Percentiles rank a stretch among this genome's conserved stretches.
Evolutionary conservation across 768 basidiomycete genomes (phyloP).

Genomic region (Steccherinum ochraceum): DNA sequence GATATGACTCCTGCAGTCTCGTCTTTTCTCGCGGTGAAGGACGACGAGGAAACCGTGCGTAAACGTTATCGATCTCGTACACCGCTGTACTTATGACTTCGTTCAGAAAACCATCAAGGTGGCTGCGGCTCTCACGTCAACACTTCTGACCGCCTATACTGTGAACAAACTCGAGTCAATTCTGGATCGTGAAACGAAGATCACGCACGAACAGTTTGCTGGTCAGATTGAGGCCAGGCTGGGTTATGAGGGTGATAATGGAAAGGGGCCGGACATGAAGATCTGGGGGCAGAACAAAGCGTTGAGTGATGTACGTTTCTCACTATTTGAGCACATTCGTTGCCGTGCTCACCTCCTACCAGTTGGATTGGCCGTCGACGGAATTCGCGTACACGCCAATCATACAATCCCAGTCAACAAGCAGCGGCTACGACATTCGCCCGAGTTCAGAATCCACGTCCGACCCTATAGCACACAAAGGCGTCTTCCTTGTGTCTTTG

Average conservation of each 20-base stretch:
- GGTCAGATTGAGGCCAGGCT: constrained; percentile 83
- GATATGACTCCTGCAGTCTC: constrained; percentile 79
- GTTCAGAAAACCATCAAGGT: constrained; percentile 69
- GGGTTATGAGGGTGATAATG: constrained; percentile 72
- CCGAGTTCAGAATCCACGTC: constrained; percentile 81
- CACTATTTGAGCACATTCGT: neutral
- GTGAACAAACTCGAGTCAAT: constrained; percentile 85
- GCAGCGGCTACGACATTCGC: constrained; percentile 80
- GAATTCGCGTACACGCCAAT: constrained; percentile 96
- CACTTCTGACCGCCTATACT: constrained; percentile 79
- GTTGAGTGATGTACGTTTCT: constrained; percentile 58
- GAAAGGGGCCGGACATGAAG: constrained; percentile 86
- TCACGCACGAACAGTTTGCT: constrained; percentile 82
- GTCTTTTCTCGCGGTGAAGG: constrained; percentile 78
- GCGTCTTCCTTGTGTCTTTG: constrained; percentile 81
- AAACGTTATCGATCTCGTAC: neutral
- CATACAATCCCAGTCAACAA: constrained; percentile 86
- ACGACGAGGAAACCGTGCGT: constrained; percentile 85
- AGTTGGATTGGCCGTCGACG: constrained; percentile 86
- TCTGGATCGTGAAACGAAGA: constrained; percentile 86
- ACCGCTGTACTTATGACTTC: neutral
- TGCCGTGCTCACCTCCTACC: constrained; percentile 6
- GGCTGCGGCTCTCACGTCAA: constrained; percentile 76
- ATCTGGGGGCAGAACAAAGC: constrained; percentile 80
- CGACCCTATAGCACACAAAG: constrained; percentile 79